Conservation (phyloP, 192 early-diverging fungal species). For the Polychytrium aggregatum region DNA sequence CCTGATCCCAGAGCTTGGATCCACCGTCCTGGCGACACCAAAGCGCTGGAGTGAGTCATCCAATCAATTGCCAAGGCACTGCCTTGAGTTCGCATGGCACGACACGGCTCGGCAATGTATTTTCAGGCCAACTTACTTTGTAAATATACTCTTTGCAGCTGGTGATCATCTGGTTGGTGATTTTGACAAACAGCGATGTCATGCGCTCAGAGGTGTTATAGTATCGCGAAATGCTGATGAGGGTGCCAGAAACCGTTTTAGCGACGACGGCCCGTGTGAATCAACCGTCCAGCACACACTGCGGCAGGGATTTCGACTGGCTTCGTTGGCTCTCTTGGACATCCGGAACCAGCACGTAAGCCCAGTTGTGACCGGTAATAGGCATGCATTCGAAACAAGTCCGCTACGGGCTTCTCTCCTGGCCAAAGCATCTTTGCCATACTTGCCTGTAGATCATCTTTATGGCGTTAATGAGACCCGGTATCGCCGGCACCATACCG, state of each 20-base stretch:
- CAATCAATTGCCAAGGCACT: constrained; percentile 1
- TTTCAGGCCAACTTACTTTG: constrained; percentile 25
- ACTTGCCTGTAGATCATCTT: constrained; percentile 63
- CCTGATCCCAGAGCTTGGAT: constrained; percentile 54
- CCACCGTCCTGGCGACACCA: constrained; percentile 40
- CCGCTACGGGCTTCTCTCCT: too few relatives aligned
- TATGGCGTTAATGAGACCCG: constrained; percentile 55
- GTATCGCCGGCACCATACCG: constrained; percentile 54
- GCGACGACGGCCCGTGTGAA: too few relatives aligned
- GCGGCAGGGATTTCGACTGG: too few relatives aligned
- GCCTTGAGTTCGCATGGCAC: too few relatives aligned
- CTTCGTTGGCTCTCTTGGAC: too few relatives aligned
- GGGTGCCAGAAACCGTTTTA: too few relatives aligned
- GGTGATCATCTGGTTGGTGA: constrained; percentile 61
- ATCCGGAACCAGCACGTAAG: too few relatives aligned
- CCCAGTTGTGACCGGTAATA: too few relatives aligned
- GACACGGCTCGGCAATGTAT: too few relatives aligned
- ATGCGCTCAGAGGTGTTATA: constrained; percentile 59
- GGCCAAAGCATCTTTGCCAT: too few relatives aligned
- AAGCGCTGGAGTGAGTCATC: not conserved
- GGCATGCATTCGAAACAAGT: too few relatives aligned
- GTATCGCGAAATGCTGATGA: constrained; percentile 53
- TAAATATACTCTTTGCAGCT: constrained; percentile 59
- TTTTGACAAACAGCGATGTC: constrained; percentile 57
- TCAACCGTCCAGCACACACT: too few relatives aligned